A percentile compares a stretch with the other conserved stretches of the same genome.
These are phyloP conservation scores for Botryotinia calthae DNA, from an alignment of 2,329 filamentous ascomycete species.

Conservation along the genomic window DNA sequence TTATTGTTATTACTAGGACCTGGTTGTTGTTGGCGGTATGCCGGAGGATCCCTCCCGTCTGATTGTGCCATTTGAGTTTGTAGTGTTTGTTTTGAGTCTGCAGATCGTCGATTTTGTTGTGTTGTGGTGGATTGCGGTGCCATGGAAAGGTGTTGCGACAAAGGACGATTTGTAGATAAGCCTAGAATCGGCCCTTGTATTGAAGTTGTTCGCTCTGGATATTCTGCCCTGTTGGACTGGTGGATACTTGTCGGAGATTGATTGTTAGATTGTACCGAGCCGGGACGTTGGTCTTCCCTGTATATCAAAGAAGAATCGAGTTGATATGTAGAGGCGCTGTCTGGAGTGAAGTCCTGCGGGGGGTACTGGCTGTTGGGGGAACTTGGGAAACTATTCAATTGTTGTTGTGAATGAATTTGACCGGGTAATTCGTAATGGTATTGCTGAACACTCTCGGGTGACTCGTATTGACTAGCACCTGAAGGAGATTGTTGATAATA, in stretches of 20 bases:
- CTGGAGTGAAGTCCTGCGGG: conserved; percentile 33
- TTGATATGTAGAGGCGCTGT: conserved; percentile 61
- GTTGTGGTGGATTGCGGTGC: conserved; percentile 29
- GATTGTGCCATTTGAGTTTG: conserved; percentile 29
- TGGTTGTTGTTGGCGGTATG: conserved; percentile 32
- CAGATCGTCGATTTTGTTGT: conserved; percentile 35
- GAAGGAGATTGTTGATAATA: conserved; percentile 15
- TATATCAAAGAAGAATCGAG: conserved; percentile 53
- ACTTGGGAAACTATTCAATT: conserved; percentile 25
- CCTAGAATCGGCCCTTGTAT: conserved; percentile 26
- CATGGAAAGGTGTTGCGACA: conserved; percentile 35
- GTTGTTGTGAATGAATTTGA: conserved; percentile 34
- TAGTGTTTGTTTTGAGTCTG: conserved; percentile 34
- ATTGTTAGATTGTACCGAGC: conserved; percentile 36
- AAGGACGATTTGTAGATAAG: conserved; percentile 24
- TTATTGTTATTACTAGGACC: conserved; percentile 29
- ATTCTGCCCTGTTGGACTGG: conserved; percentile 28
- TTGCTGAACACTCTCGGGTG: conserved; percentile 32
- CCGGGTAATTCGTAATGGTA: conserved; percentile 28
- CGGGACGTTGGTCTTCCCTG: conserved; percentile 35
- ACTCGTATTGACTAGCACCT: conserved; percentile 17
- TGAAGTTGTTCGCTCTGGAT: conserved; percentile 34
- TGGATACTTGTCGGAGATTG: conserved; percentile 31
- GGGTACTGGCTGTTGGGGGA: conserved; percentile 47
- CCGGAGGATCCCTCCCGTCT: conserved; percentile 36